These are phyloP conservation scores for Boletus subcaerulescens DNA, from an alignment of 768 basidiomycete species.

Conservation along the genomic window DNA sequence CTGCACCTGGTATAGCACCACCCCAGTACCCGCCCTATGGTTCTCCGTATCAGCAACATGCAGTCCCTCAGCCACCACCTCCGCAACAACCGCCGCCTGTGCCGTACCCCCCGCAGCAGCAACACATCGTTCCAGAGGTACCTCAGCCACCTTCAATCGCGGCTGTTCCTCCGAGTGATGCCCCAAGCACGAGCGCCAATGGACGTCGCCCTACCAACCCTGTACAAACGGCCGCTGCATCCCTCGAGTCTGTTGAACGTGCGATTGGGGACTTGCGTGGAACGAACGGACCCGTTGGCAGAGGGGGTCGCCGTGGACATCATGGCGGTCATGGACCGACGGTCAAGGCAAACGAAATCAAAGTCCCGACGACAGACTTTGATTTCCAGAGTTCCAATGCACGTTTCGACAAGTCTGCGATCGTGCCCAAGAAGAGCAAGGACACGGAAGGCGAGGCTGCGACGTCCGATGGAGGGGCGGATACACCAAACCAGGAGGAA, in stretches of 20 bases:
- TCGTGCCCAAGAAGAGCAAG: conserved; percentile 37
- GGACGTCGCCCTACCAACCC: conserved; percentile 42
- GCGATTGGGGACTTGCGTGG: conserved; percentile 51
- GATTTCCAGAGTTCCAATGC: conserved; percentile 79
- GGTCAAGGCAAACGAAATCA: conserved; percentile 37
- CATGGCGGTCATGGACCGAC: conserved; percentile 24
- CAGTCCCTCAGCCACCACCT: conserved; percentile 30
- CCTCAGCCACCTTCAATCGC: conserved; percentile 17
- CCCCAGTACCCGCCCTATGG: conserved; percentile 30
- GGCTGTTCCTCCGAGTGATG: conserved; percentile 23
- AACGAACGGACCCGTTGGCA: conserved; percentile 33
- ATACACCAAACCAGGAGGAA: conserved; percentile 30
- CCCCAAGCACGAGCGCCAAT: conserved; percentile 24
- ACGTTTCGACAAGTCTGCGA: conserved; percentile 72
- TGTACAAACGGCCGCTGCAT: conserved; percentile 70
- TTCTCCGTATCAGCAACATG: conserved; percentile 31
- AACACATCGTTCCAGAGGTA: conserved; percentile 26
- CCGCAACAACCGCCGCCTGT: conserved; percentile 30
- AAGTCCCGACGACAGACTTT: conserved; percentile 74
- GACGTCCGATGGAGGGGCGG: conserved; percentile 31
- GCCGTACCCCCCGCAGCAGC: conserved; percentile 24
- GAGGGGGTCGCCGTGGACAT: conserved; percentile 39
- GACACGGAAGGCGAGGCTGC: conserved; percentile 31
- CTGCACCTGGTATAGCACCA: conserved; percentile 40
- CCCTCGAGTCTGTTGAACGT: conserved; percentile 68